phyloP scores from a whole-genome alignment of 2,329 filamentous ascomycete genomes.

The Emmonsia crescens region DNA sequence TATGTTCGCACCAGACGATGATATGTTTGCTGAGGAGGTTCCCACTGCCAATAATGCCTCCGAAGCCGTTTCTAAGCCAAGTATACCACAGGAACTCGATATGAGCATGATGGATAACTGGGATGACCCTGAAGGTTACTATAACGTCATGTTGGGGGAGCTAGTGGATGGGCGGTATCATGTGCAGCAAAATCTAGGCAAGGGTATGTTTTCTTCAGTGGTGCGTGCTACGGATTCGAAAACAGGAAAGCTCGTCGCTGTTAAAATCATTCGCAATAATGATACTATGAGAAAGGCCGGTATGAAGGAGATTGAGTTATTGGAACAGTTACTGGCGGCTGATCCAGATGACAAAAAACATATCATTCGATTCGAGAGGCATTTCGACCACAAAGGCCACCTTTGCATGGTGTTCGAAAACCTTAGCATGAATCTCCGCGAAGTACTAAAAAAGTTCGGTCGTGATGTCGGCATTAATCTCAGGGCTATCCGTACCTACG shows the following conservation, averaged over 20 bases:
- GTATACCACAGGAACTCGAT: slow-evolving; percentile 47
- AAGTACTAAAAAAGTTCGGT: slow-evolving; percentile 91
- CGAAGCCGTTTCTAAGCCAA: slow-evolving; percentile 40
- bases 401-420: slow-evolving; percentile 97
- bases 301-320: slow-evolving; percentile 85
- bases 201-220: slow-evolving; percentile 96
- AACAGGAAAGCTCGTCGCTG: slow-evolving; percentile 68
- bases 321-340: slow-evolving; percentile 73
- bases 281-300: slow-evolving; percentile 85
- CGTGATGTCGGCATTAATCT: slow-evolving; percentile 89
- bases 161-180: slow-evolving; percentile 82
- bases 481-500: slow-evolving; percentile 74
- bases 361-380: slow-evolving; percentile 73
- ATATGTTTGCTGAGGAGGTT: slow-evolving; percentile 78
- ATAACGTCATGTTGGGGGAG: slow-evolving; percentile 88
- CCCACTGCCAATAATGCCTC: slow-evolving; percentile 45
- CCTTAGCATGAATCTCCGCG: slow-evolving; percentile 79
- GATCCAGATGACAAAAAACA: slow-evolving; percentile 88
- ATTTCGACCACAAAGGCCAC: slow-evolving; percentile 91
- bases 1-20: slow-evolving; percentile 44
- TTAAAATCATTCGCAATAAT: slow-evolving; percentile 97
- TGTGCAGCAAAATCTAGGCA: slow-evolving; percentile 75
- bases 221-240: slow-evolving; percentile 72
- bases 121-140: slow-evolving; percentile 93
- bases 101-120: slow-evolving; percentile 79